Conservation (phyloP, 2,329 filamentous ascomycete species). For the Stachybotrys chartarum region DNA sequence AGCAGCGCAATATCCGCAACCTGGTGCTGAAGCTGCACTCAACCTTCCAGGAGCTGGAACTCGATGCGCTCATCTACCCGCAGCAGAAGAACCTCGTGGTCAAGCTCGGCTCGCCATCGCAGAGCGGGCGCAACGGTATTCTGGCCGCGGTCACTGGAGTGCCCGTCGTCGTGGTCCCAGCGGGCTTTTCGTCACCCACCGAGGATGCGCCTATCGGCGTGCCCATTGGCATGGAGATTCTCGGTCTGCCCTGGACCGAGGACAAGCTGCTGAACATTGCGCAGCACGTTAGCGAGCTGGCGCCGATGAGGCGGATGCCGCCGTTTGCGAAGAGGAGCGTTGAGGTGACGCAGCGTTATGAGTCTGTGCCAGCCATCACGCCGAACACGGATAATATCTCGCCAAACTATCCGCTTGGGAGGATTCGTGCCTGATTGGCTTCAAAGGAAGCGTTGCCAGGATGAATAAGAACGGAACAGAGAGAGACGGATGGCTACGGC, state of each 20-base stretch:
- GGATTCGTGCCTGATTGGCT: neutral
- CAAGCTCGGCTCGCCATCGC: constrained; percentile 3
- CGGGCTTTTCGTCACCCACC: constrained; percentile 1
- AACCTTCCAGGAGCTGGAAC: neutral
- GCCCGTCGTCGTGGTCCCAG: constrained; percentile 4
- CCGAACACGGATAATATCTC: neutral
- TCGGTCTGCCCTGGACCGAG: constrained; percentile 3
- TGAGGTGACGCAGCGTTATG: neutral
- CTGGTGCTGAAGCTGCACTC: neutral
- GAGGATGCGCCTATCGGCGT: constrained; percentile 2
- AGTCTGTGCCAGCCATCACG: neutral
- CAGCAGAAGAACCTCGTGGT: constrained; percentile 5
- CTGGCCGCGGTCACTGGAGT: constrained; percentile 4
- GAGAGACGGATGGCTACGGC: too few species aligned
- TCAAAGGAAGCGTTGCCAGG: neutral
- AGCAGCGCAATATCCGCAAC: neutral
- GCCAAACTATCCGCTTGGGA: neutral
- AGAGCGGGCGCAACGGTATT: constrained; percentile 4
- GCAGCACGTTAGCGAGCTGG: constrained; percentile 1
- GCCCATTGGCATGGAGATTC: constrained; percentile 6
- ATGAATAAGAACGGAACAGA: neutral
- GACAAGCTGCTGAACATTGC: constrained; percentile 3
- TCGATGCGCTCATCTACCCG: constrained; percentile 5
- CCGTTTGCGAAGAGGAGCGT: neutral
- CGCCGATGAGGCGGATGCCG: neutral